Conservation (phyloP, 2,329 filamentous ascomycete genomes). For the Cercospora berteroae region DNA sequence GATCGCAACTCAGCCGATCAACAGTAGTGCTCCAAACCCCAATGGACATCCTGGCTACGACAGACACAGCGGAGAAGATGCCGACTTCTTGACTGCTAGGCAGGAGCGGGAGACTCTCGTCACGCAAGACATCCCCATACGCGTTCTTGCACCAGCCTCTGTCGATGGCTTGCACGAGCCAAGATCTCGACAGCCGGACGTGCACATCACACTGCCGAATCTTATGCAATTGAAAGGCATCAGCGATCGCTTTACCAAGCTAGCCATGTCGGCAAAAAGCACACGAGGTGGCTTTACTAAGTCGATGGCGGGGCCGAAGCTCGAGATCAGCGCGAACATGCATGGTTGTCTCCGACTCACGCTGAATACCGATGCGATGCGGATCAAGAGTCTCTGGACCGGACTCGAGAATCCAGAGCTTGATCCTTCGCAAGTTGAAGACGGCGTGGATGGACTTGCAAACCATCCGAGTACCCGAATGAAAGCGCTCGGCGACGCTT, state of each 20-base stretch:
- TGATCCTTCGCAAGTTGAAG: conserved; percentile 70
- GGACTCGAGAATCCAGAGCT: conserved; percentile 83
- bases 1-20: conserved; percentile 72
- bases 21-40: conserved; percentile 45
- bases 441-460: conserved; percentile 63
- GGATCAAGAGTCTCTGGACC: conserved; percentile 82
- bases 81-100: conserved; percentile 47
- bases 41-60: conserved; percentile 26
- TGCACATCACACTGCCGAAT: conserved; percentile 86
- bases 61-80: conserved; percentile 31
- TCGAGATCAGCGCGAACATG: conserved; percentile 92
- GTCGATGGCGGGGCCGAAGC: conserved; percentile 53
- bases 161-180: conserved; percentile 96
- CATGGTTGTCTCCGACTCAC: conserved; percentile 79
- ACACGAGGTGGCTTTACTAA: conserved; percentile 37
- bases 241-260: conserved; percentile 89
- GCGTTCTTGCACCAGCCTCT: conserved; percentile 76
- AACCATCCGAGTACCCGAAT: conserved; percentile 82
- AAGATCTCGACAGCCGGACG: conserved; percentile 83
- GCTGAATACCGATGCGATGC: conserved; percentile 77
- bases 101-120: conserved; percentile 85
- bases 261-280: conserved; percentile 56
- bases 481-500: conserved; percentile 55
- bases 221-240: conserved; percentile 88
- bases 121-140: conserved; percentile 93